Evolutionary conservation across 345 rosid genomes (phyloP).

Genomic region (Chamaenerion angustifolium): DNA sequence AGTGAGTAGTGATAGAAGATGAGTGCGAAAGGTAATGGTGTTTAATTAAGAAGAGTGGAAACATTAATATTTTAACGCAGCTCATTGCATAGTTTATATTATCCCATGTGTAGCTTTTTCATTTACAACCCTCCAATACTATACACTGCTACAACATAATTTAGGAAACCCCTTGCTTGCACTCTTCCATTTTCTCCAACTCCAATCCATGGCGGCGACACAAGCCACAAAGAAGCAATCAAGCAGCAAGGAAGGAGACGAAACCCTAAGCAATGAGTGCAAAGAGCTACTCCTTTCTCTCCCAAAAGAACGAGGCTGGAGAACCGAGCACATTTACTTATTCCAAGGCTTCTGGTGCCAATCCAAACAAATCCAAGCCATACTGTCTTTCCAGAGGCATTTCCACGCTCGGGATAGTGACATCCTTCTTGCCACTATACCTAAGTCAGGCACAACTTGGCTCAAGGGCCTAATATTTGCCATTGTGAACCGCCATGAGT

Average conservation of each 20-base stretch:
- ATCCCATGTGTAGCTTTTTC: too few relatives aligned
- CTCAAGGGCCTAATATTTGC: conserved; percentile 20
- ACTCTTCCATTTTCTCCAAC: too few relatives aligned
- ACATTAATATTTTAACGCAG: too few relatives aligned
- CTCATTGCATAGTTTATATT: too few relatives aligned
- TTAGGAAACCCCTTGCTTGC: too few relatives aligned
- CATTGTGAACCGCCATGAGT: conserved; percentile 12
- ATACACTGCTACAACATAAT: too few relatives aligned
- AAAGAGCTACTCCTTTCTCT: conserved; percentile 35
- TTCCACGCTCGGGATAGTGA: conserved; percentile 18
- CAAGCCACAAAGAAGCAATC: conserved; percentile 5
- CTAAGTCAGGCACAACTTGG: conserved; percentile 38
- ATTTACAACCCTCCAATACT: too few relatives aligned
- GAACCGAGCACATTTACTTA: conserved; percentile 37
- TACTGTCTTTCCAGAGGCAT: conserved; percentile 19
- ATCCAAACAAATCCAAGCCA: conserved; percentile 40
- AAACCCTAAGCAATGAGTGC: conserved; percentile 30
- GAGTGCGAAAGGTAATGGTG: too few relatives aligned
- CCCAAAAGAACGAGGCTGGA: conserved; percentile 57
- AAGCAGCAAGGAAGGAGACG: conserved; percentile 8
- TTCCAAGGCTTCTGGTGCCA: conserved; percentile 75
- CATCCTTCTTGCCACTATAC: conserved; percentile 16
- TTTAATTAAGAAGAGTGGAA: too few relatives aligned
- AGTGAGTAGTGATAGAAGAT: too few relatives aligned
- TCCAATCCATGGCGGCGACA: conserved; percentile 5